These are phyloP conservation scores for Penicillium argentinense DNA, from an alignment of 495 filamentous ascomycete species.

Conservation along the genomic window DNA sequence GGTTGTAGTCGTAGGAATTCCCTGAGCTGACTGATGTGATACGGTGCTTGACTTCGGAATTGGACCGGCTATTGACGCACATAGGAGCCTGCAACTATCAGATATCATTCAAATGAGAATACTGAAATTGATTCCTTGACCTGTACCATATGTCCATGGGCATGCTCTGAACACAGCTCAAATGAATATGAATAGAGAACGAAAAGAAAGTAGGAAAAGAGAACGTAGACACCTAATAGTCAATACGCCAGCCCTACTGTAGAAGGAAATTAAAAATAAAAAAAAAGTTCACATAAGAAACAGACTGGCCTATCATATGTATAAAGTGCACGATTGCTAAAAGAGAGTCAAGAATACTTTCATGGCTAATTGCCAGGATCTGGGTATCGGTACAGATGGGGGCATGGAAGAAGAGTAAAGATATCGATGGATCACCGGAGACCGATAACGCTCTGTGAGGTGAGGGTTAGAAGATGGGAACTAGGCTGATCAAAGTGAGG, in stretches of 20 bases:
- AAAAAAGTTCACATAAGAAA: not conserved
- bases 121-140: not conserved
- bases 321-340: slow-evolving; percentile 2
- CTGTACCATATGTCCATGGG: slow-evolving; percentile 8
- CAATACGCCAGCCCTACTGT: slow-evolving; percentile 21
- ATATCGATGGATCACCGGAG: slow-evolving; percentile 57
- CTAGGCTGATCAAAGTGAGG: not conserved
- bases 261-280: slow-evolving; percentile 2
- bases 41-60: too few species aligned
- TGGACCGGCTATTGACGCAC: too few species aligned
- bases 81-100: too few species aligned
- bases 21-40: too few species aligned
- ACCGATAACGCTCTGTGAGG: slow-evolving; percentile 75
- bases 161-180: slow-evolving; percentile 6
- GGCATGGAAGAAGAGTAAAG: slow-evolving; percentile 20
- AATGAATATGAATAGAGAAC: slow-evolving; percentile 14
- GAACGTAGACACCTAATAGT: slow-evolving; percentile 13
- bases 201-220: slow-evolving; percentile 8
- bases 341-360: slow-evolving; percentile 19
- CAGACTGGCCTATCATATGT: slow-evolving; percentile 3
- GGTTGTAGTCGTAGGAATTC: too few species aligned
- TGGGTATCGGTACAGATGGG: slow-evolving; percentile 31
- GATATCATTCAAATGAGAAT: too few species aligned
- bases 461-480: slow-evolving; percentile 22
- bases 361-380: slow-evolving; percentile 20